Evolutionary conservation across 2,329 filamentous ascomycete species (phyloP).

Genomic region (Penicillium hordei): DNA sequence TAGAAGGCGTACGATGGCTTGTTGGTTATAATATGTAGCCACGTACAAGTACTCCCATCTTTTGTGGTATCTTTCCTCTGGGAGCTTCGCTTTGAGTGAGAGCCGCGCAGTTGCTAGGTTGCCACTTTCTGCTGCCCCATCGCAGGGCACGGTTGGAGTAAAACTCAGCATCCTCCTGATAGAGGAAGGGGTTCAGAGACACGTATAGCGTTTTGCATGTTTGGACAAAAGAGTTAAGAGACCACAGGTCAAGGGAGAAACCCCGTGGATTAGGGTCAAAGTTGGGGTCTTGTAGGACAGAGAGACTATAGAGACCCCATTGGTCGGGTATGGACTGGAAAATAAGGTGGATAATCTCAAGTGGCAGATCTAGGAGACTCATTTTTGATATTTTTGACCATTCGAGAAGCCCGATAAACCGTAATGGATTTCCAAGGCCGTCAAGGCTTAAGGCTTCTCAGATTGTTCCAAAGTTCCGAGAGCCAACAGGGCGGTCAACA

Average conservation of each 20-base stretch:
- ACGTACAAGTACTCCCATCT: not conserved
- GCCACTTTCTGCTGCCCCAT: not conserved
- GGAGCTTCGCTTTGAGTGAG: not conserved
- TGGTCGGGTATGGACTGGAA: not conserved
- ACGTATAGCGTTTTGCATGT: not conserved
- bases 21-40: not conserved
- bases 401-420: not conserved
- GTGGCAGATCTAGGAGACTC: not conserved
- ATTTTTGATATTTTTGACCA: not conserved
- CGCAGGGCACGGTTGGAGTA: not conserved
- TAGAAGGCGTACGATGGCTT: not conserved
- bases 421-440: not conserved
- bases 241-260: not conserved
- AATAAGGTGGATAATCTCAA: not conserved
- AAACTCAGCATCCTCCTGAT: not conserved
- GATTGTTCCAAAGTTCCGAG: too few relatives aligned
- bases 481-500: not conserved
- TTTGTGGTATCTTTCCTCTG: not conserved
- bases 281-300: not conserved
- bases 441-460: too few relatives aligned
- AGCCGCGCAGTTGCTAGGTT: not conserved
- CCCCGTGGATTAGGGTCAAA: not conserved
- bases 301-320: not conserved
- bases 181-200: not conserved
- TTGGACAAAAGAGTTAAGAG: not conserved